Conservation (phyloP, 2,329 filamentous ascomycete genomes). For the Sporothrix mexicana region DNA sequence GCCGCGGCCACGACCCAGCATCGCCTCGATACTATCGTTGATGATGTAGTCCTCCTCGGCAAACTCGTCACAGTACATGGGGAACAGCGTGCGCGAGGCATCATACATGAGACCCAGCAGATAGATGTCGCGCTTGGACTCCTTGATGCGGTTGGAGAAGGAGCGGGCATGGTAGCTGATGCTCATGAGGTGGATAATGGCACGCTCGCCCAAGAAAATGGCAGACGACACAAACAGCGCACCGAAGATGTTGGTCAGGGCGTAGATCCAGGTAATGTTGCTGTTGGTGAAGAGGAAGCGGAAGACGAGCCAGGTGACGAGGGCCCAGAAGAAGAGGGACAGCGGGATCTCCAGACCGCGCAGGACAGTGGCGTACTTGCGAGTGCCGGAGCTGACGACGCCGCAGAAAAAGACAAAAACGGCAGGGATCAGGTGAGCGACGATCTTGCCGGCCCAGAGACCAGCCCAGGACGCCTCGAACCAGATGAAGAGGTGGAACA, state of each 20-base stretch:
- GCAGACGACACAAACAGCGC: conserved; percentile 71
- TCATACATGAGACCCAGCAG: conserved; percentile 87
- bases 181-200: conserved; percentile 80
- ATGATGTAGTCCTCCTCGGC: conserved; percentile 91
- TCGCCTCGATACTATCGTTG: conserved; percentile 78
- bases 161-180: conserved; percentile 86
- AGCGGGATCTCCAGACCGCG: conserved; percentile 68
- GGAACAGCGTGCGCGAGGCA: conserved; percentile 85
- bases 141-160: conserved; percentile 81
- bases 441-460: conserved; percentile 70
- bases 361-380: conserved; percentile 72
- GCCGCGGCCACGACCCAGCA: conserved; percentile 52
- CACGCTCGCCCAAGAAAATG: conserved; percentile 76
- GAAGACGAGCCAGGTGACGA: conserved; percentile 68
- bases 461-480: conserved; percentile 71
- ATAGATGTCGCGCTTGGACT: conserved; percentile 84
- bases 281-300: conserved; percentile 56
- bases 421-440: conserved; percentile 64
- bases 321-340: conserved; percentile 71
- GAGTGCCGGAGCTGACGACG: conserved; percentile 70
- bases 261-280: conserved; percentile 59
- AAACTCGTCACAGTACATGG: conserved; percentile 90
- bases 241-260: conserved; percentile 68
- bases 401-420: conserved; percentile 73
- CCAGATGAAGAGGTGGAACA: conserved; percentile 71